Evolutionary conservation across 163 green algal species (phyloP), one percentile per base, ranked within the genome.

Genomic region (Scenedesmus sp.): DNA sequence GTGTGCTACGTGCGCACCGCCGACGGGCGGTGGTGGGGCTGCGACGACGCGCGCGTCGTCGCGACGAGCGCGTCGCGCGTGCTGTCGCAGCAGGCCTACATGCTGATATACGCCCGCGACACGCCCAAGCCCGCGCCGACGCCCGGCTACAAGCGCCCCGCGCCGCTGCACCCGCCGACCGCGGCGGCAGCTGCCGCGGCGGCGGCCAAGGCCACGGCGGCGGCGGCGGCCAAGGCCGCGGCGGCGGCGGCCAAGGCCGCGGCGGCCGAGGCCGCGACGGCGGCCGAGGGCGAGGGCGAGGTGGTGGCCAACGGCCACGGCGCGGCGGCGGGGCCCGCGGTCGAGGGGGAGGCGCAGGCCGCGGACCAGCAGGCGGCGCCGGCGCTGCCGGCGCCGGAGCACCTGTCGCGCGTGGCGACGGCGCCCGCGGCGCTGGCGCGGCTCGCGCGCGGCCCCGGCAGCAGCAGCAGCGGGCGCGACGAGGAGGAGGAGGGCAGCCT

Each of bases 31-130:
- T 98, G 95, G 95, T 94, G 94, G 67, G 91, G 94, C 64, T 98
- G 97, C 80, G 95, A 98, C 70, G 95, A 98, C 64, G 92, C 96
- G n/a, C 77, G 86, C 47, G 93, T 98, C 58, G 89, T 85, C 2
- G 89, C 92, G 82, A 93, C 92, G 62, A 50, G 87, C 15, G 28
- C 76, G 7, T 45, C 47, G 0, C 47, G 71, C 11, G 84, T 82
- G 63, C 51, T 75, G 51, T 78, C 45, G 34, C 57, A 77, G 50
- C 80, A 70, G 22, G 84, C 80, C 20, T 88, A 88, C 84, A 78
- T 88, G 84, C 84, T 88, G 29, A 85, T 88, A 53, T 88, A 88
- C 58, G 42, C 75, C 50, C 84, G 84, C 26, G 63, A 81, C 39
- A 70, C 44, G 3, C 74, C 74, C n/a, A 81, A 81, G 44, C 62